A percentile compares a stretch with the other conserved stretches of the same genome.
These are phyloP conservation scores for Elsinoe perseae DNA, from an alignment of 2,329 filamentous ascomycete genomes.

Conservation along the genomic window DNA sequence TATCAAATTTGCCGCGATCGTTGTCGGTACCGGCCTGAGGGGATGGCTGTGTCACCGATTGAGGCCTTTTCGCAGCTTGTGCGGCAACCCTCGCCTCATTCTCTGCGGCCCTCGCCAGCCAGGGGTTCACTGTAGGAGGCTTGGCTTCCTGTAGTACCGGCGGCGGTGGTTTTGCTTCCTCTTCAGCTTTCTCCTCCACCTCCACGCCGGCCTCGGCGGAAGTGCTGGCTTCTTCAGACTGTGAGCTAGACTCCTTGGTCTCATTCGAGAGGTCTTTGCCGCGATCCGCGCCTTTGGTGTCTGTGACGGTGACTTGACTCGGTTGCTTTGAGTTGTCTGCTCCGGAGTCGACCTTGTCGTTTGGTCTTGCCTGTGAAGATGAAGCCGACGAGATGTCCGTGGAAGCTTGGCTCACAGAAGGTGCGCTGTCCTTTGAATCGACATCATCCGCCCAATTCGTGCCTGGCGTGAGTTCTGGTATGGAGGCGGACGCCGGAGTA, in stretches of 20 bases:
- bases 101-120: slow-evolving; percentile 70
- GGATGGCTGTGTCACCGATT: neutral
- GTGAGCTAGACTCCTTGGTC: slow-evolving; percentile 19
- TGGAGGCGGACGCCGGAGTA: slow-evolving; percentile 36
- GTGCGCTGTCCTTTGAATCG: slow-evolving; percentile 31
- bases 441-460: slow-evolving; percentile 43
- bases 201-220: slow-evolving; percentile 36
- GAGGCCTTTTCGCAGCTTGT: neutral
- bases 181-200: slow-evolving; percentile 45
- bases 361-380: slow-evolving; percentile 29
- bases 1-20: slow-evolving; percentile 13
- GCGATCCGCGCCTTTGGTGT: slow-evolving; percentile 12
- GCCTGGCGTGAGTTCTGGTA: slow-evolving; percentile 30
- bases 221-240: slow-evolving; percentile 17
- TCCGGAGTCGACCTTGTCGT: neutral
- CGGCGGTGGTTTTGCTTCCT: slow-evolving; percentile 46
- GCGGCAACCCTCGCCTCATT: slow-evolving; percentile 46
- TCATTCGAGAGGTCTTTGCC: slow-evolving; percentile 23
- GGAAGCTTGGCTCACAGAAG: slow-evolving; percentile 24
- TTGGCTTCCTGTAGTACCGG: slow-evolving; percentile 73
- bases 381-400: slow-evolving; percentile 30
- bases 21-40: slow-evolving; percentile 12
- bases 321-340: neutral
- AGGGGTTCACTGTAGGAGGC: slow-evolving; percentile 76
- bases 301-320: neutral